Evolutionary conservation across 495 filamentous ascomycete genomes (phyloP).

Genomic region (Aspergillus incahuasiensis): DNA sequence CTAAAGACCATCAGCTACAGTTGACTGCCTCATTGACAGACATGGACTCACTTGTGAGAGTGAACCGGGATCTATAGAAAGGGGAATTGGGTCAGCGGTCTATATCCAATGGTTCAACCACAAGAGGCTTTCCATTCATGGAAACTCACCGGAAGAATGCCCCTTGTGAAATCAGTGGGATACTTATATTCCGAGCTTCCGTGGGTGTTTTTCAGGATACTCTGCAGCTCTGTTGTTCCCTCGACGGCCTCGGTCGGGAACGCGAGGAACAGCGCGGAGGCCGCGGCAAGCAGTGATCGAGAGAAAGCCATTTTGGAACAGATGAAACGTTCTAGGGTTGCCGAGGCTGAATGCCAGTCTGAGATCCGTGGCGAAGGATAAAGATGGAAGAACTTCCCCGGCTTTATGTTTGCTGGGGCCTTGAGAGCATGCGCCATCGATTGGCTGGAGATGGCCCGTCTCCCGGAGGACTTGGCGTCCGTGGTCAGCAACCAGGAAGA

Average conservation of each 20-base stretch:
- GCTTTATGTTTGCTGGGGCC: background rate
- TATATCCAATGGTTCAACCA: background rate
- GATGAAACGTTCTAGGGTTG: background rate
- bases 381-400: background rate
- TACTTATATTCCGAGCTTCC: conserved; percentile 38
- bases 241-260: conserved; percentile 24
- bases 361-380: background rate
- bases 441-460: conserved; percentile 9
- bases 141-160: conserved; percentile 39
- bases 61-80: conserved; percentile 39
- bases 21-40: background rate
- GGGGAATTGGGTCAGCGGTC: conserved; percentile 9
- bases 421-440: conserved; percentile 10
- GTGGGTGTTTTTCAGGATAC: conserved; percentile 42
- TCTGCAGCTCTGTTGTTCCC: conserved; percentile 33
- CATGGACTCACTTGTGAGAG: conserved; percentile 37
- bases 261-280: conserved; percentile 24
- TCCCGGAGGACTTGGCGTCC: conserved; percentile 9
- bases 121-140: background rate
- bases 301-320: conserved; percentile 9
- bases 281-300: conserved; percentile 19
- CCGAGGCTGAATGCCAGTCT: background rate
- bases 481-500: background rate
- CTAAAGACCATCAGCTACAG: conserved; percentile 18
- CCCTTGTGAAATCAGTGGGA: conserved; percentile 44